Evolutionary conservation across 164 flowering plant species (phyloP), one percentile per base, ranked within the genome.

Genomic region (Litsea cubeba): DNA sequence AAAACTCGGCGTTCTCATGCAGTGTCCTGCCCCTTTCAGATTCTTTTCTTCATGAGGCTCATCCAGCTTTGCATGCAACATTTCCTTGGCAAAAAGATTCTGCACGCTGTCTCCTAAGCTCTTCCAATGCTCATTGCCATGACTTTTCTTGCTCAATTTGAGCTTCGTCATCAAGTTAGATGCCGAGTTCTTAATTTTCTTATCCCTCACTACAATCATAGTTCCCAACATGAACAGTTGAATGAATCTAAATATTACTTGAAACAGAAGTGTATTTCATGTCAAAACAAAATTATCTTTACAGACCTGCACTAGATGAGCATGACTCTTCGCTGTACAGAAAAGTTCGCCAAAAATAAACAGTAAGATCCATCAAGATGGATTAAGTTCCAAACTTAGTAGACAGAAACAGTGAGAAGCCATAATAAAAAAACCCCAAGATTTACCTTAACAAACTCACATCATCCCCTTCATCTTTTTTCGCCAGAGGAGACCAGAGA

Each of bases 241-340:
- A 71, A 71, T 2, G 6, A 5, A 23, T 24, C 32, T 28, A 28
- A 14, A 17, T 15, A 54, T 54, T 54, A 28, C n/a, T 30, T 5
- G 49, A 66, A 66, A 66, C 18, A 17, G 28, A 28, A 66, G 17
- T 5, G 3, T 5, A 3, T 12, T 20, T 69, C 24, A 12, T 25
- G 74, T 72, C 74, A 68, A 49, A 50, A 67, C 4, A 18, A 51
- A 50, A 4, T 67, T n/a, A 12, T 79, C 65, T 7, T 5, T 24
- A 26, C 25, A 50, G 65, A 91, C 97, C 97, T 88, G 94, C 88
- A 80, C 79, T 84, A 66, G 90, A 88, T 54, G 90, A 86, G 84
- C 91, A 82, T 26, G 94, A 90, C 77, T 90, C 94, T 76, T 90
- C 93, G 50, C 94, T 92, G 90, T 80, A 5, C 46, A 40, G 46